Base-by-base conservation (phyloP, 192 early-diverging fungal genomes). In the Podila epicladia region DNA sequence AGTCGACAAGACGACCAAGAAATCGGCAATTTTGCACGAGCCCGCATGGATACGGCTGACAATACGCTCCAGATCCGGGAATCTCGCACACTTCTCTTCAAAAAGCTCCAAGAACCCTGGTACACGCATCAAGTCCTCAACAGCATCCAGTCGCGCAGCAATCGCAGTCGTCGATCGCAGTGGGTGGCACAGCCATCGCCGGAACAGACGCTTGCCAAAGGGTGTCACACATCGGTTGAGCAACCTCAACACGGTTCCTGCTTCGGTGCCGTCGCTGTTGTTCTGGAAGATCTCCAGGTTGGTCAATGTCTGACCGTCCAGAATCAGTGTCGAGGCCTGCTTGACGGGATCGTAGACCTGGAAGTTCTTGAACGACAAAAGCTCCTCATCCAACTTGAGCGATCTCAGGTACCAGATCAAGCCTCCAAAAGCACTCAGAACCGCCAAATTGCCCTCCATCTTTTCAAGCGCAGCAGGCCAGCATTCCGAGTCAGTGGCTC, bases 271-370 rank as follows among this genome's bases (percentile, higher is more conserved):
- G 73, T 97, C 96, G 13, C 84, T 69, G 0, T 92, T 88, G 64
- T 96, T 95, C 65, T 95, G 84, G 62, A 99, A 96, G 19, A 99
- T 83, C 69, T 99, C 97, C 26, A 99, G 77, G 65, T 98, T 98
- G 61, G 93, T 86, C 22, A 99, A 80, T 1, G 98, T 97, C 59
- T 96, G 96, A 5, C 96, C 97, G 64, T 99, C 97, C 32, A 99
- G 87, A 22, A 97, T 88, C 22, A 98, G 84, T 15, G 93, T 92
- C 11, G 89, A 87, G 2, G 84, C 80, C 32, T 91, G 89, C 53
- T 92, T 89, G 65, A 97, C 88, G 13, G 97, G 97, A 64, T 96
- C 89, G 75, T 99, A 99, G 2, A 74, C 37, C 28, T 87, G 75
- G 75, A 99, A 93, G 82, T 97, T 97, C 35, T 88, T 86, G 41